phyloP scores from a whole-genome alignment of 331 rosid genomes.

The Quercus tomentella region DNA sequence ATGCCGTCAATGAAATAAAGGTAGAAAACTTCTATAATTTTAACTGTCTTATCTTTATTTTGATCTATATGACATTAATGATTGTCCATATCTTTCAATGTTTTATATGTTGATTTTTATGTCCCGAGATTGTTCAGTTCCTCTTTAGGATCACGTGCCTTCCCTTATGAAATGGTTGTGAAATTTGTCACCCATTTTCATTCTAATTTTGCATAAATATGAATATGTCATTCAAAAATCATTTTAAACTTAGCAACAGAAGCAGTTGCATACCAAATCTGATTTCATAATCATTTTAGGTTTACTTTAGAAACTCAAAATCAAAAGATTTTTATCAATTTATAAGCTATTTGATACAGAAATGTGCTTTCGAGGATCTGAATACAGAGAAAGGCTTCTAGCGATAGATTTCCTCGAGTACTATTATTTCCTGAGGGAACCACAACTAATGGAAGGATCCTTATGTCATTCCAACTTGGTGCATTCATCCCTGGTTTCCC shows the following conservation, averaged over 20 bases:
- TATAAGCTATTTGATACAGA: constrained; percentile 95
- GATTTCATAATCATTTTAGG: not conserved
- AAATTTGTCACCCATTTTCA: not conserved
- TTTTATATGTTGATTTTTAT: not conserved
- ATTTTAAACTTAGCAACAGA: not conserved
- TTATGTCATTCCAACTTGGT: constrained; percentile 94
- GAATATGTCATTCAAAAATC: not conserved
- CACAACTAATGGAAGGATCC: constrained; percentile 82
- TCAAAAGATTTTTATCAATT: constrained; percentile 33
- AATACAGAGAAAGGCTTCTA: constrained; percentile 95
- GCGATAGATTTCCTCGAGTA: constrained; percentile 81
- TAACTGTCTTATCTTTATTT: constrained; percentile 9
- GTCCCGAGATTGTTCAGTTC: not conserved
- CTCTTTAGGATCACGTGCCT: not conserved
- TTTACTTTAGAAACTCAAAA: not conserved
- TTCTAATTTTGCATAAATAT: not conserved
- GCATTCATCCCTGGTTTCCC: constrained; percentile 86
- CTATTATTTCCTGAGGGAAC: constrained; percentile 98
- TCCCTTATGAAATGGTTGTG: no score
- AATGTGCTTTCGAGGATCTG: constrained; percentile 90
- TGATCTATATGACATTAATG: constrained; percentile 6
- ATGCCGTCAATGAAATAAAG: constrained; percentile 85
- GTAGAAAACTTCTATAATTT: constrained; percentile 65
- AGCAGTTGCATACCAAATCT: not conserved
- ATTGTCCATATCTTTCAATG: not conserved